Evolutionary conservation across 257 asterid genomes (phyloP).

Genomic region (Misopates orontium): DNA sequence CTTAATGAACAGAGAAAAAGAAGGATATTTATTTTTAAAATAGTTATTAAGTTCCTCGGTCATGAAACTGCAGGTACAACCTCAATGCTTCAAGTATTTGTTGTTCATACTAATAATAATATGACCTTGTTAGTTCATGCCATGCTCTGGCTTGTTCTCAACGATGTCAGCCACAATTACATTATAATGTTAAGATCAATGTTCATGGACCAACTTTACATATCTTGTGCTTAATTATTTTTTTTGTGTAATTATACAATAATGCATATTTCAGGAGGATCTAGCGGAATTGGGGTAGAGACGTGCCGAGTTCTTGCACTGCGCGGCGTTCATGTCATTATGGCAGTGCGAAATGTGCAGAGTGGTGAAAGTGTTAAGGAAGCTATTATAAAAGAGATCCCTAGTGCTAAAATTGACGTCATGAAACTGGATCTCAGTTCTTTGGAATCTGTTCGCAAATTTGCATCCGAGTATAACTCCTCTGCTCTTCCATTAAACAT

Average conservation of each 20-base stretch:
- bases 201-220: background rate
- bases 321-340: conserved; percentile 59
- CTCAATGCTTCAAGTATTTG: too few species aligned
- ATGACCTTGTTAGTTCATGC: too few species aligned
- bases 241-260: background rate
- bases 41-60: too few species aligned
- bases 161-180: too few species aligned
- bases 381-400: conserved; percentile 43
- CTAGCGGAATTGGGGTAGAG: conserved; percentile 70
- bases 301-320: conserved; percentile 50
- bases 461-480: conserved; percentile 52
- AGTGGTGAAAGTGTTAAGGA: conserved; percentile 45
- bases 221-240: too few species aligned
- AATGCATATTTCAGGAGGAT: conserved; percentile 55
- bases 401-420: conserved; percentile 58
- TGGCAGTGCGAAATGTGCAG: conserved; percentile 58
- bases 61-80: too few species aligned
- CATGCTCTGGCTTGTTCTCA: too few species aligned
- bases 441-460: conserved; percentile 51
- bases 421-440: conserved; percentile 65
- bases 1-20: too few species aligned
- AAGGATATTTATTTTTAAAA: too few species aligned
- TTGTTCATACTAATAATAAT: too few species aligned
- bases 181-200: too few species aligned
- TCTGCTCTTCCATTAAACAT: conserved; percentile 49